Base-by-base conservation (phyloP, 164 flowering plant species). In the Macadamia tetraphylla region DNA sequence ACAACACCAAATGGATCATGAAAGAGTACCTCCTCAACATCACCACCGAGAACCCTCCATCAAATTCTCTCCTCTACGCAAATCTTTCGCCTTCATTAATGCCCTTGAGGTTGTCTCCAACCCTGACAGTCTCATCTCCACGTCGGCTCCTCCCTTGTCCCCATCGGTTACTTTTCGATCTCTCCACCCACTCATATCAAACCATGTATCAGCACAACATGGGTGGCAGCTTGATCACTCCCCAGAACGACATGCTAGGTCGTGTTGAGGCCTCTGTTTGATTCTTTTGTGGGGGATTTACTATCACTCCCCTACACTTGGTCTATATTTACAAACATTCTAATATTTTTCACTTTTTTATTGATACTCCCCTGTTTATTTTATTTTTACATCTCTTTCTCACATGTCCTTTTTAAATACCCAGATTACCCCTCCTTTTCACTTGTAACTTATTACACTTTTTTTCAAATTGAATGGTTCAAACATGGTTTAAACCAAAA, bases 91-190 rank as follows among this genome's bases (percentile, higher is more conserved):
- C 3, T 91, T 81, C 71, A 72, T 91, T 68, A 89, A 85, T 60
- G 93, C 84, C 57, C 76, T 91, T 31, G 97, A 91, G 82, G 82
- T 91, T 3, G 87, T 86, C 14, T 86, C 94, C 0, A 91, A 88
- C 2, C 97, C 97, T 0, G 88, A 86, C 42, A 18, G 6, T 0
- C 23, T 91, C 67, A 70, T 91, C 57, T 9, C 71, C 29, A 87
- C 63, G 1, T 44, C 1, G 94, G 75, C 13, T 49, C 86, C 10
- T 18, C 70, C 70, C 73, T 91, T 13, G 73, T 72, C 58, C 97
- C 94, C 0, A 80, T 83, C 2, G 67, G 65, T 1, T 64, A 69
- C 23, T 76, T 70, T 53, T 1, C 6, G 92, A 88, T 3, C 71
- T 87, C n/a, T 49, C 76, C 10, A 30, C 56, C 0, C 70, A 6